Base-by-base conservation (phyloP, 2,329 filamentous ascomycete species). In the Alternaria triticimaculans region DNA sequence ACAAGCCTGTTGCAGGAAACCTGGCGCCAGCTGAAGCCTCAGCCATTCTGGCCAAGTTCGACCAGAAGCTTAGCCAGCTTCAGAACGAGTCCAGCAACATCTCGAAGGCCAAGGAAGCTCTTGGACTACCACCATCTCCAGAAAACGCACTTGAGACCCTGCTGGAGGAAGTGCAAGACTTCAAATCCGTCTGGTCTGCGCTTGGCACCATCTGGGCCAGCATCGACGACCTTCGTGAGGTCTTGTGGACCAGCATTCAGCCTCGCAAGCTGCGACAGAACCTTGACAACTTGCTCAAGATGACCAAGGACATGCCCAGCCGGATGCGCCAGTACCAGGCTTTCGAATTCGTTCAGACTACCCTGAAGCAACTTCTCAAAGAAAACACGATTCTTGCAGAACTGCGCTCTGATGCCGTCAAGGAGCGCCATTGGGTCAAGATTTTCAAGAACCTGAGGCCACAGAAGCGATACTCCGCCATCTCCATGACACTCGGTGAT, bases 291-390 rank as follows among this genome's bases (percentile, higher is more conserved):
- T 87, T 98, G 57, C 93, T 98, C 79, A 97, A 97, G 84, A 97
- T 97, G 87, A 98, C 94, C 37, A 98, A 97, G 82, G 95, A 98
- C 67, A 98, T 99, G 96, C 96, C 96, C 0, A 97, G 94, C 81
- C 90, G 96, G 63, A 98, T 99, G 95, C 90, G 96, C 64, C 96
- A 99, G 77, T 99, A 99, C 80, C 95, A 96, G 72, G 96, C 96
- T n/a, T 99, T 99, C 78, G 96, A 99, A 80, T 95, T 99, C 76
- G 94, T 99, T 43, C 96, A 99, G 78, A 93, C 89, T 67, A 92
- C 96, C 28, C 87, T 99, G 44, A 92, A 94, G 48, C 90, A 94
- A 66, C 87, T 97, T 53, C 86, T 97, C 67, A 98, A 97, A 80
- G 93, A 97, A 72, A 99, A 98, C 76, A 86, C 90, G 11, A 86